These are phyloP conservation scores for Malassezia globosa DNA, from an alignment of 1,284 basidiomycete species.

Conservation along the genomic window DNA sequence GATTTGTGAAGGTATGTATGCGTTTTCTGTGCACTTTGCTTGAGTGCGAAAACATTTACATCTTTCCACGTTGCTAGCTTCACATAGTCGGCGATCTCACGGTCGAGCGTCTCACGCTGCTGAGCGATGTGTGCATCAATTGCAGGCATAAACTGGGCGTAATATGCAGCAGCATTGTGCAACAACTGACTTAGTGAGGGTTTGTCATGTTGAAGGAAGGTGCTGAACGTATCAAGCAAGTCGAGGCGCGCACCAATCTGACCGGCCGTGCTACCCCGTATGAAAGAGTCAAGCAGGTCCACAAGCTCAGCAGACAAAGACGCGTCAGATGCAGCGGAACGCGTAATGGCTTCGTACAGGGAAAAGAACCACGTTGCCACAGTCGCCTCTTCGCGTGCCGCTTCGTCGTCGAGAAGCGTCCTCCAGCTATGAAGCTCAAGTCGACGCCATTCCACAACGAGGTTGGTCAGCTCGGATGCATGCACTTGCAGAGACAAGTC, in stretches of 20 bases:
- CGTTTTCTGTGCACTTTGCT: constrained; percentile 77
- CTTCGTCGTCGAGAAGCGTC: constrained; percentile 56
- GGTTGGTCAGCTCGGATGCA: constrained; percentile 58
- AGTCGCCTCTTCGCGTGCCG: constrained; percentile 38
- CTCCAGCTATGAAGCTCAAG: constrained; percentile 83
- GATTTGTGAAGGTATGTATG: constrained; percentile 85
- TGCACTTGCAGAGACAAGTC: constrained; percentile 66
- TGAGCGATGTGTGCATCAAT: constrained; percentile 54
- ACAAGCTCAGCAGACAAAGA: constrained; percentile 60
- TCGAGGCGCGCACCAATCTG: constrained; percentile 64
- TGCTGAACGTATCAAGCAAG: constrained; percentile 62
- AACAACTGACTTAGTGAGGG: constrained; percentile 44
- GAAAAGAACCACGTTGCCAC: constrained; percentile 84
- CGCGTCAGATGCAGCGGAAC: constrained; percentile 31
- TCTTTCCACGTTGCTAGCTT: constrained; percentile 98
- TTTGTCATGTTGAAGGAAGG: constrained; percentile 21
- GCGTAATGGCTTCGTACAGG: constrained; percentile 67
- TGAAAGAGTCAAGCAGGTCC: constrained; percentile 69
- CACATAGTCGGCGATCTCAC: constrained; percentile 72
- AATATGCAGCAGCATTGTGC: constrained; percentile 60
- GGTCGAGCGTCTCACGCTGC: constrained; percentile 62
- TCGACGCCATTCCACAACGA: constrained; percentile 82
- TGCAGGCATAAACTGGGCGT: constrained; percentile 55
- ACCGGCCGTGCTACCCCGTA: constrained; percentile 67
- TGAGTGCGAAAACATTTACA: constrained; percentile 84